Evolutionary conservation across 768 basidiomycete genomes (phyloP).

Genomic region (Lactifluus echinatus): DNA sequence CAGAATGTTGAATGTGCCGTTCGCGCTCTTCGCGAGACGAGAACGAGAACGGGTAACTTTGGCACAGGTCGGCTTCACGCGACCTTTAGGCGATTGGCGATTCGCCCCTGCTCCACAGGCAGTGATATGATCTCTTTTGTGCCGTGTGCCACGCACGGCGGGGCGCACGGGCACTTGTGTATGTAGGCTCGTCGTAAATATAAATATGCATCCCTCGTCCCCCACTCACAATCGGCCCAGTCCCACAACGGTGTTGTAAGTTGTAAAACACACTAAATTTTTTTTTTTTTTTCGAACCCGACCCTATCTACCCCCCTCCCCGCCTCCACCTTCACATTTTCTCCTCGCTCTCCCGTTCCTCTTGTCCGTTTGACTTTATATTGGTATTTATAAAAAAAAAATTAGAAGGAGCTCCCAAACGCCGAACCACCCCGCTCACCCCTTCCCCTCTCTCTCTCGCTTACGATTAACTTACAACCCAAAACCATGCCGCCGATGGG

Average conservation of each 20-base stretch:
- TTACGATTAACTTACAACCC: no score
- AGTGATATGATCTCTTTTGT: no score
- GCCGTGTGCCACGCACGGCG: no score
- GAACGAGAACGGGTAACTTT: no score
- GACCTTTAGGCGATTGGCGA: slow-evolving; percentile 4
- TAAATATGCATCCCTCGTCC: not conserved
- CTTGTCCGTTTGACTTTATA: not conserved
- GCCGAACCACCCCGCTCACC: no score
- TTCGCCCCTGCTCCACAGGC: no score
- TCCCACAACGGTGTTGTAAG: not conserved
- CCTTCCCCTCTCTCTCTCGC: no score
- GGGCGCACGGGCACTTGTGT: no score
- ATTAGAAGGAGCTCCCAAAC: no score
- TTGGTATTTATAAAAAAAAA: not conserved
- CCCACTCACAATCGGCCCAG: not conserved
- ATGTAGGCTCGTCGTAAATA: no score
- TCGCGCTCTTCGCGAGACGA: no score
- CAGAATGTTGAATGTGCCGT: not conserved
- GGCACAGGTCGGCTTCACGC: not conserved
- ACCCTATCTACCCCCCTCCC: not conserved
- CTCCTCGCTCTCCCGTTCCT: not conserved
- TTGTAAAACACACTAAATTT: not conserved
- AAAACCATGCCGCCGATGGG: slow-evolving; percentile 2
- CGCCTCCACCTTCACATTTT: not conserved
- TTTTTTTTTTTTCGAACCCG: no score